Evolutionary conservation across 352 stramenopile species (phyloP).

Genomic region (Globisporangium viniferum): DNA sequence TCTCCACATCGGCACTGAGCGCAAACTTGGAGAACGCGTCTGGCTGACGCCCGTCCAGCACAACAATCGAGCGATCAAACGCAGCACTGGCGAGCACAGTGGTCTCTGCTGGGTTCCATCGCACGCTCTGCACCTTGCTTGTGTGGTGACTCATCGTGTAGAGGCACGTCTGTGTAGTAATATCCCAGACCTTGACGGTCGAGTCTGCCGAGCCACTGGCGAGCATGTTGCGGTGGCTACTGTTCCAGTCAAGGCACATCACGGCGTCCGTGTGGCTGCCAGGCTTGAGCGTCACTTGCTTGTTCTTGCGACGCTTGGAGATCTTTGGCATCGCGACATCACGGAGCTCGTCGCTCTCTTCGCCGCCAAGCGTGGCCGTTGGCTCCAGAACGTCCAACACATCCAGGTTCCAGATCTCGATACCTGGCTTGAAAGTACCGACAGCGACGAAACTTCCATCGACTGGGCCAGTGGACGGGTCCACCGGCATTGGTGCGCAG

Average conservation of each 20-base stretch:
- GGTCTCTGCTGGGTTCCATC: slow-evolving; percentile 96
- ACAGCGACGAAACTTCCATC: slow-evolving; percentile 97
- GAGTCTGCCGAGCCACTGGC: slow-evolving; percentile 96
- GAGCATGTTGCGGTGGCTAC: slow-evolving; percentile 95
- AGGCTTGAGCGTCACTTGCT: slow-evolving; percentile 70
- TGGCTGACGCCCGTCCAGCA: slow-evolving; percentile 91
- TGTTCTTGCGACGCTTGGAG: slow-evolving; percentile 70
- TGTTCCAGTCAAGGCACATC: slow-evolving; percentile 98
- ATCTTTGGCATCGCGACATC: slow-evolving; percentile 78
- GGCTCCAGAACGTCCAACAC: slow-evolving; percentile 98
- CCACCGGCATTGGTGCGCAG: slow-evolving; percentile 65
- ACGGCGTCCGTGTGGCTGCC: slow-evolving; percentile 98
- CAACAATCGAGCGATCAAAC: slow-evolving; percentile 93
- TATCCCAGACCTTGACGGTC: slow-evolving; percentile 97
- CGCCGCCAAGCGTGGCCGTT: slow-evolving; percentile 91
- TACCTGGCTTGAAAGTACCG: slow-evolving; percentile 99
- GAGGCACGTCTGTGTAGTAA: slow-evolving; percentile 91
- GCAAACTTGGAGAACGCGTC: slow-evolving; percentile 81
- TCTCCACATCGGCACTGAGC: slow-evolving; percentile 88
- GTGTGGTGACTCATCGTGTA: slow-evolving; percentile 97
- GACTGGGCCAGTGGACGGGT: slow-evolving; percentile 59
- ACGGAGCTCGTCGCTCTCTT: slow-evolving; percentile 79
- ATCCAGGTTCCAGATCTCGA: slow-evolving; percentile 99
- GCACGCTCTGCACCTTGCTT: slow-evolving; percentile 97
- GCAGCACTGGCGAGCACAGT: slow-evolving; percentile 94